Percentiles rank a stretch among this genome's conserved stretches.
These are phyloP conservation scores for Canna indica DNA, from an alignment of 176 grass and related monocot genomes.

Conservation along the genomic window DNA sequence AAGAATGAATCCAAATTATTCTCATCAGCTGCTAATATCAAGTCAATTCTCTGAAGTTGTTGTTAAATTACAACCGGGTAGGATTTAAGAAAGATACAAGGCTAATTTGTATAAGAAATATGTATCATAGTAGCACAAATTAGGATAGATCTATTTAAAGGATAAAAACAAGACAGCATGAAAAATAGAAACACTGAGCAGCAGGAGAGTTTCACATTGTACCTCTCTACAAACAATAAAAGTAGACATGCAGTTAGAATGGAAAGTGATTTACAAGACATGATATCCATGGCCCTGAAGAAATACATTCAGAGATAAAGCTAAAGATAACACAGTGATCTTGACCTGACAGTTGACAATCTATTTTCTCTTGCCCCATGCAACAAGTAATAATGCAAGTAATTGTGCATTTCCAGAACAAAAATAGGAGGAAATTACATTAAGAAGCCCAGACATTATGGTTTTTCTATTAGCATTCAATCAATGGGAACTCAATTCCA, in stretches of 20 bases:
- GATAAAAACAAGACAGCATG: neutral
- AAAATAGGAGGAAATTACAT: neutral
- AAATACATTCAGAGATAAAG: neutral
- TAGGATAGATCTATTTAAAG: neutral
- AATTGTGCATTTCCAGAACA: neutral
- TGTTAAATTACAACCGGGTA: neutral
- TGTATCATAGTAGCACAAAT: too few relatives aligned
- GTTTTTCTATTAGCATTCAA: neutral
- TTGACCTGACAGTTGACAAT: neutral
- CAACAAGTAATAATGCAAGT: neutral
- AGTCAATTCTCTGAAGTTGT: neutral
- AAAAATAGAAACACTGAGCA: neutral
- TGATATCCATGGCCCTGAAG: neutral
- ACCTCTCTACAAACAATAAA: neutral
- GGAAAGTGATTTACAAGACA: neutral
- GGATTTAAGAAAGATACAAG: too few relatives aligned
- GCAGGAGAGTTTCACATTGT: neutral
- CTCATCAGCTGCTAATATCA: too few relatives aligned
- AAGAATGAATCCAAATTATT: too few relatives aligned
- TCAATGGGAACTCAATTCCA: neutral
- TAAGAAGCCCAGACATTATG: constrained; percentile 9
- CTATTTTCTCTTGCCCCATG: neutral
- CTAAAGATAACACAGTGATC: neutral
- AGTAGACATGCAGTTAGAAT: neutral
- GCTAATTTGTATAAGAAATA: too few relatives aligned